Conservation (phyloP, 1,284 basidiomycete species). For the Leccinum pachyderme region DNA sequence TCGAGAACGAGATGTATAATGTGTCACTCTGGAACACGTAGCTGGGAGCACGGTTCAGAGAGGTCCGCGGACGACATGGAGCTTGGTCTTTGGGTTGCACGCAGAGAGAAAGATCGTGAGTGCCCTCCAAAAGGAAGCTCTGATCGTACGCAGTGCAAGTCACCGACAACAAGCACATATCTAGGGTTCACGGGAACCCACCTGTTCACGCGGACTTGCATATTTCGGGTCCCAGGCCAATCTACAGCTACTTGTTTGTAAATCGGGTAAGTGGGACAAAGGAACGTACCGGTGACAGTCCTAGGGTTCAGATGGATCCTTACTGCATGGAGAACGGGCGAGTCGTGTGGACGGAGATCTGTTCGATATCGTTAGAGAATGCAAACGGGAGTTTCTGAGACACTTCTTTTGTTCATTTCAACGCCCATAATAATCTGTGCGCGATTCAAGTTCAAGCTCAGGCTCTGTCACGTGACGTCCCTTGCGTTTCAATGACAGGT, state of each 20-base stretch:
- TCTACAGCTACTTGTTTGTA: constrained; percentile 3
- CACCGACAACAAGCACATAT: constrained; percentile 6
- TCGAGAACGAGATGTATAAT: constrained; percentile 47
- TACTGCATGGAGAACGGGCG: background rate
- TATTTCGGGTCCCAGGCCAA: background rate
- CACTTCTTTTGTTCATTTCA: background rate
- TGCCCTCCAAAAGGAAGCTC: constrained; percentile 39
- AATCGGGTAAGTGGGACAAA: background rate
- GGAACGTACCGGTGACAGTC: constrained; percentile 8
- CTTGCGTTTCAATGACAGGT: constrained; percentile 10
- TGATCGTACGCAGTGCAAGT: constrained; percentile 5
- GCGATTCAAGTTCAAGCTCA: background rate
- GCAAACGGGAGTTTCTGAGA: constrained; percentile 9
- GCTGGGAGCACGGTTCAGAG: constrained; percentile 40
- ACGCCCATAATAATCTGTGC: background rate
- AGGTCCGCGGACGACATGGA: constrained; percentile 42
- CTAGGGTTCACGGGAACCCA: constrained; percentile 2
- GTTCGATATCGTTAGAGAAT: constrained; percentile 49
- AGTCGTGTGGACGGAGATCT: constrained; percentile 41
- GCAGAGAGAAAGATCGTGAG: constrained; percentile 36
- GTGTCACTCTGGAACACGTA: constrained; percentile 42
- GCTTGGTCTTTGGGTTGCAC: constrained; percentile 7
- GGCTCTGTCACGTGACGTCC: constrained; percentile 11
- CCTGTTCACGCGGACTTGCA: constrained; percentile 12
- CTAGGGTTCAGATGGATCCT: constrained; percentile 1